Conservation (phyloP, 345 rosid genomes). For the Murraya koenigii region DNA sequence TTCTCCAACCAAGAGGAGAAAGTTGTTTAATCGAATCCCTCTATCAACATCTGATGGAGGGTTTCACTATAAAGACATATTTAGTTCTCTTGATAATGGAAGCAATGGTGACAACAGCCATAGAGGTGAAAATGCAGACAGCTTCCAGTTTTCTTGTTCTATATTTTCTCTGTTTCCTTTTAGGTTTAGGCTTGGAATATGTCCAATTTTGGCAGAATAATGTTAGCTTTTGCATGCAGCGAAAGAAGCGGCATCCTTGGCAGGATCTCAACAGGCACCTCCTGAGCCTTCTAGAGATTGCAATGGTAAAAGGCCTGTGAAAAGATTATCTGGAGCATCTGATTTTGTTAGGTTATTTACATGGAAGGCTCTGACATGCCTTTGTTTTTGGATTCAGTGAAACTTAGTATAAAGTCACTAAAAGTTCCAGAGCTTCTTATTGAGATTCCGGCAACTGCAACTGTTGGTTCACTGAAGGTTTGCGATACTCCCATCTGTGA, state of each 20-base stretch:
- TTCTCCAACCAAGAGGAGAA: constrained; percentile 37
- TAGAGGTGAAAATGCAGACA: constrained; percentile 6
- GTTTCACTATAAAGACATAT: constrained; percentile 6
- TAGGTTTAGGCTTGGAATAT: neutral
- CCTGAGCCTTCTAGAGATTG: constrained; percentile 16
- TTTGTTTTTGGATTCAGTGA: constrained; percentile 21
- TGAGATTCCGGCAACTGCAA: constrained; percentile 36
- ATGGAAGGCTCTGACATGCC: constrained; percentile 5
- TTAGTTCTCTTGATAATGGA: constrained; percentile 22
- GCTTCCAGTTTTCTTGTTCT: constrained; percentile 4
- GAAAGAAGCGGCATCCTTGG: constrained; percentile 23
- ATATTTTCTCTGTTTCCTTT: neutral
- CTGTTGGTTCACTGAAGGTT: constrained; percentile 40
- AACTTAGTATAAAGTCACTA: constrained; percentile 33
- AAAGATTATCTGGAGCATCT: neutral
- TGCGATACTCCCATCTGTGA: neutral
- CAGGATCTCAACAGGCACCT: constrained; percentile 8
- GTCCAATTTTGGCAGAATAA: constrained; percentile 21
- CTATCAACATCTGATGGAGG: constrained; percentile 7
- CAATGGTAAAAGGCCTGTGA: constrained; percentile 22
- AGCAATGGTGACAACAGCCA: constrained; percentile 12
- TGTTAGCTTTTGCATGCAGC: constrained; percentile 15
- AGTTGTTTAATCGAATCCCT: constrained; percentile 25
- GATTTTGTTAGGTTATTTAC: neutral
- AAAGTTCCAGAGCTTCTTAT: constrained; percentile 34